Conservation (phyloP, 2,329 filamentous ascomycete genomes). For the Capronia epimyces region DNA sequence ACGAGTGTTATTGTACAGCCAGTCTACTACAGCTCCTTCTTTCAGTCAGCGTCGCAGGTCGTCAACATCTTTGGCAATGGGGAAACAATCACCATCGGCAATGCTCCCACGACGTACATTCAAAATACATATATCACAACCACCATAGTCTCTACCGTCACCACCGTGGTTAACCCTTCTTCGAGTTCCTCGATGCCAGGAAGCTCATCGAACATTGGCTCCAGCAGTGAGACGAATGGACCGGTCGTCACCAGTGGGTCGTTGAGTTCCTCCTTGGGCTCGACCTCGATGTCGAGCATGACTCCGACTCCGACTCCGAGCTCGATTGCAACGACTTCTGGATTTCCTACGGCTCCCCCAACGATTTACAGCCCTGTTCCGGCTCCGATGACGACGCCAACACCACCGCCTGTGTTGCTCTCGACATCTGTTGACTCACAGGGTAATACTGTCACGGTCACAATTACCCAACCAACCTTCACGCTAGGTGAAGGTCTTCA, state of each 20-base stretch:
- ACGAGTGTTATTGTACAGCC: conserved; percentile 21
- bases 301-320: conserved; percentile 3
- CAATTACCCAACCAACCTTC: conserved; percentile 12
- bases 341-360: conserved; percentile 3
- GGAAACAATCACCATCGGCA: conserved; percentile 22
- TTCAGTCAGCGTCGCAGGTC: conserved; percentile 24
- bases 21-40: conserved; percentile 24
- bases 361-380: conserved; percentile 13
- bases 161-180: conserved; percentile 1
- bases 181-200: conserved; percentile 1
- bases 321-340: conserved; percentile 3
- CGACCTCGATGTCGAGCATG: not conserved
- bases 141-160: conserved; percentile 19
- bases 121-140: conserved; percentile 25
- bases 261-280: not conserved
- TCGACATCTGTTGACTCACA: conserved; percentile 12
- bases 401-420: conserved; percentile 9
- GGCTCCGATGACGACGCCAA: conserved; percentile 11
- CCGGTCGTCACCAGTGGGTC: conserved; percentile 3
- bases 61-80: conserved; percentile 24
- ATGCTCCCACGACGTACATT: conserved; percentile 24
- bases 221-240: conserved; percentile 6
- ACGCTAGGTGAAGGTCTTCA: conserved; percentile 23
- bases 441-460: conserved; percentile 15
- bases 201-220: conserved; percentile 1